Evolutionary conservation across 805 yeast species (phyloP).

Genomic region (Candida xiaguanensis): DNA sequence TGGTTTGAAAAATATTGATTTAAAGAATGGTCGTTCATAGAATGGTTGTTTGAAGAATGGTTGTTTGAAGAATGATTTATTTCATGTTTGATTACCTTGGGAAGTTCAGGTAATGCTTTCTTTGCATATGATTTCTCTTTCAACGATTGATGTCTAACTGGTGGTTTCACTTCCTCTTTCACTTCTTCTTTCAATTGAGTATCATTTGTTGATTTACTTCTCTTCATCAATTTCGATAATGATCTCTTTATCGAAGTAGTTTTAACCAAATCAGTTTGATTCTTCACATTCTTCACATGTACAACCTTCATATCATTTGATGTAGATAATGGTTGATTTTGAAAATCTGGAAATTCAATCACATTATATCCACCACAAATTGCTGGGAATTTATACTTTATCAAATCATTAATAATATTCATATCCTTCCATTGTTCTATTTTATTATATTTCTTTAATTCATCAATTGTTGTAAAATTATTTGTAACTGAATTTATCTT

Average conservation of each 20-base stretch:
- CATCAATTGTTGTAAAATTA: conserved; percentile 11
- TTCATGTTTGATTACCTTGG: too few species aligned
- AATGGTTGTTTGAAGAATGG: too few species aligned
- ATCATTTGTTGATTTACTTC: conserved; percentile 6
- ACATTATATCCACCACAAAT: conserved; percentile 3
- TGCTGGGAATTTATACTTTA: conserved; percentile 6
- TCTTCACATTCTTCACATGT: neutral
- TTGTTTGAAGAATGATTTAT: too few species aligned
- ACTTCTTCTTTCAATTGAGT: neutral
- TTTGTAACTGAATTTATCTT: conserved; percentile 18
- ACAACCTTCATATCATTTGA: conserved; percentile 12
- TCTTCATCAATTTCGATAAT: conserved; percentile 6
- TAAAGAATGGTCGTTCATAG: too few species aligned
- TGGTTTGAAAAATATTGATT: too few species aligned
- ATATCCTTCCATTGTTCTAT: conserved; percentile 14
- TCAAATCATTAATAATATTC: conserved; percentile 10
- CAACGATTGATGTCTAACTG: conserved; percentile 5
- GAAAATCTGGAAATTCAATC: conserved; percentile 8
- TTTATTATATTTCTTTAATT: conserved; percentile 1
- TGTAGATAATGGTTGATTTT: conserved; percentile 8
- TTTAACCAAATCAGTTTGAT: neutral
- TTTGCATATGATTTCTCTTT: neutral
- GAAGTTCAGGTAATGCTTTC: neutral
- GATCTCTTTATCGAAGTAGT: conserved; percentile 1
- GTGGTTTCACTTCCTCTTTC: neutral